Evolutionary conservation across 2,329 filamentous ascomycete genomes (phyloP), one percentile per base, ranked within the genome.

Genomic region (Alternaria gansuensis): DNA sequence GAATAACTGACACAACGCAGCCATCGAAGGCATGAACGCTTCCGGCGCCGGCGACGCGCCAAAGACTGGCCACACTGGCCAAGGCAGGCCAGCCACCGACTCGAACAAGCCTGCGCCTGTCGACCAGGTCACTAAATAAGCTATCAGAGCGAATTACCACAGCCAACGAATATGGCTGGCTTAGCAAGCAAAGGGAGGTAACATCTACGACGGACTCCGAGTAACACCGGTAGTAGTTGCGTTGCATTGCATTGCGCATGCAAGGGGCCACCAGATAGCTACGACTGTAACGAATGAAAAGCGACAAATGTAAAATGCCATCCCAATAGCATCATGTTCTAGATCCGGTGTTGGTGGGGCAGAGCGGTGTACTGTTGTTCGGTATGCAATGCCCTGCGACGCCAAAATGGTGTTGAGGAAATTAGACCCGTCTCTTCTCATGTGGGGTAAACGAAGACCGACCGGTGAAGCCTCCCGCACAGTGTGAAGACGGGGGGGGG

Each of bases 1-100:
- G 40, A 24, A 17, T 7, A 43, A 43, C 49, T 57, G 17, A 63
- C 41, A 9, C 29, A 8, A 23, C n/a, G 36, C 45, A 69, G 70
- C 71, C 4, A 44, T 78, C 43, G 69, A 74, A 50, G 76, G 75
- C 54, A 62, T 77, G 71, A 69, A 67, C 57, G 75, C 72, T 11
- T 75, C 71, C 13, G 76, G 75, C 31, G 76, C 73, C 51, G 75
- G 75, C 14, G 65, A 61, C 28, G 57, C 52, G 7, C 68, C 62
- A 28, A 57, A 65, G 29, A 40, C 43, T 5, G 59, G 57, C 24
- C 37, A 54, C 34, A 62, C 68, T 0, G 65, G 62, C 24, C 67
- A 71, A 44, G 70, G 65, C 53, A 37, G 11, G 3, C 21, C 50
- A 24, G 60, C 36, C 6, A n/a, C 36, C 21, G 67, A 71, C 54